Evolutionary conservation across 2,329 filamentous ascomycete genomes (phyloP).

Genomic region (Furcasterigmium sp.): DNA sequence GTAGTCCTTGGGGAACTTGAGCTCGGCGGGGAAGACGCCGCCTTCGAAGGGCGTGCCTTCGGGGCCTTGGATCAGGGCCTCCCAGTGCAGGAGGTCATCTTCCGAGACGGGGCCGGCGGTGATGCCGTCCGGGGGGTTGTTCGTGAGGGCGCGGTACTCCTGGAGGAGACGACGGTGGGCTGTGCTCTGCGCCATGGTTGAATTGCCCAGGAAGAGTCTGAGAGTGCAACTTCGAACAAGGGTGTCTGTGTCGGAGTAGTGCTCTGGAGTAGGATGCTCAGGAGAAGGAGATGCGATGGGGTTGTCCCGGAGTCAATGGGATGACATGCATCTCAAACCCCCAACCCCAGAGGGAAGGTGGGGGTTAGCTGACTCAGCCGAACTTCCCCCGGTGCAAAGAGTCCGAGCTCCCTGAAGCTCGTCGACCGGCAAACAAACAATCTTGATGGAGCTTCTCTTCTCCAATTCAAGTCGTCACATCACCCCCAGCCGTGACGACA

Average conservation of each 20-base stretch:
- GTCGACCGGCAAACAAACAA: neutral
- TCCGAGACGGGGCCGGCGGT: slow-evolving; percentile 89
- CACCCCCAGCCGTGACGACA: neutral
- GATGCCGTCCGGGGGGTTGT: slow-evolving; percentile 95
- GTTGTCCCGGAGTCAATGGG: no score
- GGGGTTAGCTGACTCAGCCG: slow-evolving; percentile 1
- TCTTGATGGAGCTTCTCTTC: neutral
- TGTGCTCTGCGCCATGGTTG: slow-evolving; percentile 52
- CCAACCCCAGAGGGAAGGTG: neutral
- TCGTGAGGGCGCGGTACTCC: slow-evolving; percentile 91
- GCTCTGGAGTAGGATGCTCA: neutral
- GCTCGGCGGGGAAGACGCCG: slow-evolving; percentile 89
- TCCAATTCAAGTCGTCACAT: neutral
- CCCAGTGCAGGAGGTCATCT: slow-evolving; percentile 94
- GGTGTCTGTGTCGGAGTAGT: neutral
- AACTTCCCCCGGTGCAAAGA: neutral
- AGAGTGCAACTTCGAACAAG: neutral
- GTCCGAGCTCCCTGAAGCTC: slow-evolving; percentile 1
- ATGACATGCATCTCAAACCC: neutral
- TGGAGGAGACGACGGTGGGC: slow-evolving; percentile 81
- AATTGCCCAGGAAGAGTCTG: neutral
- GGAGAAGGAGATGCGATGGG: no score
- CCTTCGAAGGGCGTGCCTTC: slow-evolving; percentile 95
- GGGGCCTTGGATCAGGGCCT: slow-evolving; percentile 91
- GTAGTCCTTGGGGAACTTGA: slow-evolving; percentile 94